phyloP scores from a whole-genome alignment of 176 grass and related monocot genomes.

The Musa schizocarpa region DNA sequence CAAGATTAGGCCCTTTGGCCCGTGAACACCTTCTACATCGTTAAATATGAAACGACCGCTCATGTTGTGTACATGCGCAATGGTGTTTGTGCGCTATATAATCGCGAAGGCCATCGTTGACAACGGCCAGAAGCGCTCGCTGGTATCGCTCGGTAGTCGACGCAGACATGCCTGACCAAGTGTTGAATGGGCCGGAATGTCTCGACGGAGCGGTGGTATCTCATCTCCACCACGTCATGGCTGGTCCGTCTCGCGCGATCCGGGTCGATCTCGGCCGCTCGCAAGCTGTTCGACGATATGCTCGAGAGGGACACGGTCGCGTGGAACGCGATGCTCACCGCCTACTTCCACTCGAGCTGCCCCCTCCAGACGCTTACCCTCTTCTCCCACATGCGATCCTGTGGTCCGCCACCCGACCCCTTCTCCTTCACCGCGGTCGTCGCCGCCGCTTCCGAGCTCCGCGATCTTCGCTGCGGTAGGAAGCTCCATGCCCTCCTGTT shows the following conservation, averaged over 20 bases:
- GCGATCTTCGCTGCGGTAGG: conserved; percentile 12
- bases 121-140: too few species aligned
- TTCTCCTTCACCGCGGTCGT: conserved; percentile 50
- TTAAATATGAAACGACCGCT: too few species aligned
- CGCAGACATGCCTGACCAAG: neutral
- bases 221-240: conserved; percentile 46
- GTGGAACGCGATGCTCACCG: conserved; percentile 72
- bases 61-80: too few species aligned
- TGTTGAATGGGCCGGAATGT: neutral
- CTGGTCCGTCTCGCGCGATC: conserved; percentile 30
- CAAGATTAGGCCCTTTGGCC: too few species aligned
- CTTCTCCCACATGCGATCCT: conserved; percentile 26
- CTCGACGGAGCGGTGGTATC: neutral
- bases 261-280: conserved; percentile 26
- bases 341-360: conserved; percentile 31
- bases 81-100: too few species aligned
- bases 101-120: too few species aligned
- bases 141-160: neutral
- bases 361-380: conserved; percentile 34
- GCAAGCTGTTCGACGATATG: conserved; percentile 56
- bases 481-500: conserved; percentile 46
- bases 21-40: too few species aligned
- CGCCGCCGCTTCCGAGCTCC: conserved; percentile 27
- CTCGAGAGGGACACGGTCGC: conserved; percentile 39
- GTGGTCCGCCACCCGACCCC: conserved; percentile 17